Conservation (phyloP, 2,329 filamentous ascomycete species). For the Hymenoscyphus linearis region DNA sequence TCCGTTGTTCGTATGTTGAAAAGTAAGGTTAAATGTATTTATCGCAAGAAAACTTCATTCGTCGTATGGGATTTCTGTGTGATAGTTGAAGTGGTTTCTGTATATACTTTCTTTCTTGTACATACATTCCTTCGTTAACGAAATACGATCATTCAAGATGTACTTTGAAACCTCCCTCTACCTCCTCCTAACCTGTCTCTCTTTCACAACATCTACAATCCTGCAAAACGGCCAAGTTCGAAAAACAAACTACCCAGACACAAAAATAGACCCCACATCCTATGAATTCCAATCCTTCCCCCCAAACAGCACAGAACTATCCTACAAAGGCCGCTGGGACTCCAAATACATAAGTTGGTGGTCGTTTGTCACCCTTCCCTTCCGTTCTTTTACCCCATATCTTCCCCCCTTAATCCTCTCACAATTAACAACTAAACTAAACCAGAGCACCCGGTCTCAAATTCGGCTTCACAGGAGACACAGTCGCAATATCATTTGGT, state of each 20-base stretch:
- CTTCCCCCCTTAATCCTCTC: not conserved
- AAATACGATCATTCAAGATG: slow-evolving; percentile 10
- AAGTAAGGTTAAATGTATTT: too few relatives aligned
- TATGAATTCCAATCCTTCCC: slow-evolving; percentile 44
- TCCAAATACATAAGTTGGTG: slow-evolving; percentile 55
- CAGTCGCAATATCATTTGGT: slow-evolving; percentile 25
- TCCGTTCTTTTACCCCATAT: not conserved
- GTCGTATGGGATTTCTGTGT: too few relatives aligned
- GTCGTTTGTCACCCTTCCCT: slow-evolving; percentile 40
- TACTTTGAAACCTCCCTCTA: slow-evolving; percentile 7
- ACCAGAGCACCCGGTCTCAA: slow-evolving; percentile 33
- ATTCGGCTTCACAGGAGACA: slow-evolving; percentile 24
- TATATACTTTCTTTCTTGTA: not conserved
- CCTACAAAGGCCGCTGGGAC: slow-evolving; percentile 60
- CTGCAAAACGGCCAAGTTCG: slow-evolving; percentile 34
- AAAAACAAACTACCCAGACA: slow-evolving; percentile 38
- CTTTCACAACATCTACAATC: slow-evolving; percentile 22
- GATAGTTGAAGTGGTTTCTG: not conserved
- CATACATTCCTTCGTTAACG: not conserved
- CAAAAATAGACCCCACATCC: slow-evolving; percentile 33
- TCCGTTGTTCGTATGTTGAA: not conserved
- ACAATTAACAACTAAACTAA: slow-evolving; percentile 5
- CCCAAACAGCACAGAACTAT: slow-evolving; percentile 47
- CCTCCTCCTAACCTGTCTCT: slow-evolving; percentile 3
- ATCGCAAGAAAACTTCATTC: too few relatives aligned